Evolutionary conservation across 2,329 filamentous ascomycete species (phyloP), one percentile per base, ranked within the genome.

Genomic region (Sporothrix humicola): DNA sequence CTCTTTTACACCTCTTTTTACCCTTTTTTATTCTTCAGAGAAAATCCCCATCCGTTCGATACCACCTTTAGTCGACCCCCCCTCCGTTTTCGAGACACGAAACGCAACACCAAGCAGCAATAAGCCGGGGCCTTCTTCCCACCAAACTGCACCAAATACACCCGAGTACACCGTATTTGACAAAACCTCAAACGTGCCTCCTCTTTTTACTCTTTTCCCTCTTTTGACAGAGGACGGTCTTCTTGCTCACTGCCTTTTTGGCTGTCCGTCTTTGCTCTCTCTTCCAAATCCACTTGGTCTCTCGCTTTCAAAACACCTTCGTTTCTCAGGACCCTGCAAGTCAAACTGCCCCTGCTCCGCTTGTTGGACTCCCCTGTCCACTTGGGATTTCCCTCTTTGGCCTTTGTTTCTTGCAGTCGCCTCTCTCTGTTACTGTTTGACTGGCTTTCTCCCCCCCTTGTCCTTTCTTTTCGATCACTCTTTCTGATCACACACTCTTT

Each of bases 71-170:
- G 65, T 42, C 20, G 15, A 3, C 48, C 20, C 68, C 66, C n/a
- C 52, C 71, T 76, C 79, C 75, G 20, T 10, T 20, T 56, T 80
- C 79, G 81, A 83, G 80, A 83, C 82, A 81, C 79, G 78, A 80
- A 78, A 79, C 81, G 82, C 81, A 81, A 82, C 82, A 81, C 76
- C 79, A 79, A 54, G 76, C 71, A 69, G 42, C 50, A 61, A 23
- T 31, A 59, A 65, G 50, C 71, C 42, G 5, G 50, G 71, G 20
- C 17, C 63, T 42, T 72, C 69, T 17, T 50, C 26, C 23, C 44
- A n/a, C 50, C 63, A 15, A n/a, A 9, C 6, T 12, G n/a, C n/a
- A 10, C 31, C 31, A 20, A 44, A 58, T 70, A 48, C 68, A 50
- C 23, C 1, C 23, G 3, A 26, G 5, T 37, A 70, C 68, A 46